phyloP scores from a whole-genome alignment of 306 rosid genomes.

The Vigna angularis region DNA sequence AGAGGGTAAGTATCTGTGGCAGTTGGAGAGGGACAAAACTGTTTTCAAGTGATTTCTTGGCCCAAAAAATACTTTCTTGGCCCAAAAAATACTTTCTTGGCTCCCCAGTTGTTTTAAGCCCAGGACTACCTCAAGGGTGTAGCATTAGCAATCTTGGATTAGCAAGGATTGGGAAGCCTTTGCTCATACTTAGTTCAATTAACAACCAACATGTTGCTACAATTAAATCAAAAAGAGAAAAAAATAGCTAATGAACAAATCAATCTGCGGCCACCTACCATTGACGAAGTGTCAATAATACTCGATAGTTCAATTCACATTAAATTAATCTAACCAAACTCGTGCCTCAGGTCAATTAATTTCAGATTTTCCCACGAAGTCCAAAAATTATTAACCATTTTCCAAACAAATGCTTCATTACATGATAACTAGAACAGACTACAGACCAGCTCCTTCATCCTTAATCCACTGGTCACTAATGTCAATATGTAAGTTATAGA shows the following conservation, averaged over 20 bases:
- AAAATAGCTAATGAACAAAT: not conserved
- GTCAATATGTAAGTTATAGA: slow-evolving; percentile 21
- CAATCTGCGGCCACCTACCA: not conserved
- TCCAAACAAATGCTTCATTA: not conserved
- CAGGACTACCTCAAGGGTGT: not conserved
- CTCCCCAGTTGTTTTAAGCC: not conserved
- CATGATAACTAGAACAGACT: slow-evolving; percentile 7
- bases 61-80: not conserved
- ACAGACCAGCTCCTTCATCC: not conserved
- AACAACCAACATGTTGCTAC: slow-evolving; percentile 1
- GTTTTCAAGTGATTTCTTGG: not conserved
- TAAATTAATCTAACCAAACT: slow-evolving; percentile 10
- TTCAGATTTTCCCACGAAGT: not conserved
- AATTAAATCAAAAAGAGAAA: not conserved
- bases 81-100: not conserved
- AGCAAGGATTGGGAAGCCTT: slow-evolving; percentile 9
- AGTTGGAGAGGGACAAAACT: slow-evolving; percentile 4
- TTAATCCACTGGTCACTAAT: slow-evolving; percentile 19
- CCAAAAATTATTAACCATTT: not conserved
- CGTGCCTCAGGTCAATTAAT: not conserved
- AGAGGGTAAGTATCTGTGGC: not conserved
- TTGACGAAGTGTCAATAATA: not conserved
- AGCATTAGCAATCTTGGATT: not conserved
- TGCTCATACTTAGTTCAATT: not conserved
- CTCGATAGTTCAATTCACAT: not conserved